phyloP scores from a whole-genome alignment of 1,139 yeast genomes.

The Magnusiomyces paraingens region DNA sequence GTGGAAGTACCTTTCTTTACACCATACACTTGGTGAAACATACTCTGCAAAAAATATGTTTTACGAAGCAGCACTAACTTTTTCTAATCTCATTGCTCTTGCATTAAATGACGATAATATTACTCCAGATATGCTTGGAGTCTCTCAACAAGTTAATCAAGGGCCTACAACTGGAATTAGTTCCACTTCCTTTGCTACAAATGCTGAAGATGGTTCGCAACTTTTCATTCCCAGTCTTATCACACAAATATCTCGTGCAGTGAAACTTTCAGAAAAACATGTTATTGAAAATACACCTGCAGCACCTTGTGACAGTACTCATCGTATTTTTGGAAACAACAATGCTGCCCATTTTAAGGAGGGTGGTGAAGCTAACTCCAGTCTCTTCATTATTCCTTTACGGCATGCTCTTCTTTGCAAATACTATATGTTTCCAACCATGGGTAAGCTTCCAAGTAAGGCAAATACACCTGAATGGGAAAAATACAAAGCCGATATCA shows the following conservation, averaged over 20 bases:
- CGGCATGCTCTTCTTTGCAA: slow-evolving; percentile 10
- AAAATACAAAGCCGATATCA: slow-evolving; percentile 6
- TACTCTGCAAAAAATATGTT: slow-evolving; percentile 15
- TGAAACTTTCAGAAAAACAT: slow-evolving; percentile 2
- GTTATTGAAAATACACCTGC: not conserved
- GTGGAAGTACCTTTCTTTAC: slow-evolving; percentile 25
- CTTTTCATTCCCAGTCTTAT: slow-evolving; percentile 10
- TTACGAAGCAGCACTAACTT: slow-evolving; percentile 19
- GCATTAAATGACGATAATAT: slow-evolving; percentile 9
- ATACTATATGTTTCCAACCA: slow-evolving; percentile 7
- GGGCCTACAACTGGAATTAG: not conserved
- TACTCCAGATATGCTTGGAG: not conserved
- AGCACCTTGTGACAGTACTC: slow-evolving; percentile 1
- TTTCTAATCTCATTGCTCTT: slow-evolving; percentile 15
- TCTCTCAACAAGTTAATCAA: slow-evolving; percentile 1
- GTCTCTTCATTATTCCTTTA: slow-evolving; percentile 8
- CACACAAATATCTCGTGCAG: slow-evolving; percentile 7
- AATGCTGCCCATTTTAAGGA: not conserved
- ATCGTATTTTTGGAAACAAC: not conserved
- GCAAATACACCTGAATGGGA: slow-evolving; percentile 13
- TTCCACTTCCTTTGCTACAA: not conserved
- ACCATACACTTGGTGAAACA: slow-evolving; percentile 28
- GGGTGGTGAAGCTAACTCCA: not conserved
- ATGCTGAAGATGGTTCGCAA: not conserved
- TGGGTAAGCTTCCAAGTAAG: slow-evolving; percentile 11